Evolutionary conservation across 768 basidiomycete genomes (phyloP), one percentile per base, ranked within the genome.

Genomic region (Amanita subjunquillea): DNA sequence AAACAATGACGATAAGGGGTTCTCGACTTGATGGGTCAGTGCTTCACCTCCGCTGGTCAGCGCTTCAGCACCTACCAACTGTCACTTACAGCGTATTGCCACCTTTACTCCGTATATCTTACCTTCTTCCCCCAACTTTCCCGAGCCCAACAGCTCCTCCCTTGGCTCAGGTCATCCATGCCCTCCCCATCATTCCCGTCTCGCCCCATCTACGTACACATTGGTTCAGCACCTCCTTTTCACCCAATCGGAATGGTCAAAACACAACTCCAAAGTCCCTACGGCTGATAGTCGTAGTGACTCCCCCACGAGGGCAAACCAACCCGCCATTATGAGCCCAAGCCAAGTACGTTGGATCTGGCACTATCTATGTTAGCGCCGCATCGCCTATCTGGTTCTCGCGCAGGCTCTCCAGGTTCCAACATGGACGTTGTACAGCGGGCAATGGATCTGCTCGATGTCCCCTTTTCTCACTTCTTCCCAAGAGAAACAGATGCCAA

Each of bases 151-250:
- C 94, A 36, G 69, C 79, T 0, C 67, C 84, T 0, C 91, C 93
- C 0, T 67, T 96, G 32, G 83, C 87, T 1, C 87, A 95, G 55
- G 75, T 84, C 50, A 84, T 95, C 38, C 89, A 96, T 62, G 72
- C 80, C 8, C 75, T 96, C 42, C 87, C 94, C 54, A 79, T 76
- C 32, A 78, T 94, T 53, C 93, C 93, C 40, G 72, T 89, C 50
- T 67, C 72, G 34, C 65, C 81, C 10, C 65, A 74, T 44, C 72
- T 85, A 50, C 78, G 73, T 48, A 57, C 71, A 30, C 62, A 76
- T 39, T 91, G 90, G 89, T 79, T 89, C 55, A 79, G 73, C 50
- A 64, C n/a, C 48, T 55, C 55, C 43, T 37, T 65, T 56, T 63
- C 65, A 36, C 72, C 66, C 38, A 66, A 60, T 60, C 68, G 67